These are phyloP conservation scores for Agaricus blazei DNA, from an alignment of 768 basidiomycete genomes.

Conservation along the genomic window DNA sequence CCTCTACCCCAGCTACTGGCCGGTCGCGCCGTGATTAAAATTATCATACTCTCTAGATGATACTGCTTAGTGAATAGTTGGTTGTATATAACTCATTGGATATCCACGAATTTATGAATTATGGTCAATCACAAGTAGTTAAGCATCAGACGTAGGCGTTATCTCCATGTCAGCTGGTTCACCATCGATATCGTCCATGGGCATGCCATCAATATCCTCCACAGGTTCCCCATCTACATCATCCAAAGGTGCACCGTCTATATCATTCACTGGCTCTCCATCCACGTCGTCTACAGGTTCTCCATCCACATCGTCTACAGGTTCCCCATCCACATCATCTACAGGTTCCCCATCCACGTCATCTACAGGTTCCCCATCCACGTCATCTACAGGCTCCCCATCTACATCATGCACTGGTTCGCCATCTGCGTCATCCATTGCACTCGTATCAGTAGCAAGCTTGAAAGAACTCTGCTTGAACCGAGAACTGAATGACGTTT, in stretches of 20 bases:
- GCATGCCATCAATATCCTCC: slow-evolving; percentile 24
- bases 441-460: slow-evolving; percentile 43
- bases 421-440: slow-evolving; percentile 12
- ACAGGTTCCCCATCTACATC: slow-evolving; percentile 39
- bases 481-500: slow-evolving; percentile 39
- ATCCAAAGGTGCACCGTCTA: slow-evolving; percentile 31
- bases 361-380: slow-evolving; percentile 19
- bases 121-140: not conserved
- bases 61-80: not conserved
- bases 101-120: slow-evolving; percentile 7
- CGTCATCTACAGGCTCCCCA: not conserved
- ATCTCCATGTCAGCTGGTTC: slow-evolving; percentile 26
- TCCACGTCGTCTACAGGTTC: slow-evolving; percentile 32
- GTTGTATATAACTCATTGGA: slow-evolving; percentile 23
- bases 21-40: slow-evolving; percentile 36
- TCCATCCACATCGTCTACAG: slow-evolving; percentile 47
- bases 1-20: slow-evolving; percentile 25
- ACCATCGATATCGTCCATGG: slow-evolving; percentile 41
- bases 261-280: slow-evolving; percentile 29
- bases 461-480: slow-evolving; percentile 81
- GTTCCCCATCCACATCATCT: slow-evolving; percentile 31
- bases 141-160: not conserved
- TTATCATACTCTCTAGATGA: not conserved
- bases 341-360: slow-evolving; percentile 32
- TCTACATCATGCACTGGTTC: slow-evolving; percentile 18